phyloP scores from a whole-genome alignment of 768 basidiomycete species.

The Asterophora lycoperdoides region DNA sequence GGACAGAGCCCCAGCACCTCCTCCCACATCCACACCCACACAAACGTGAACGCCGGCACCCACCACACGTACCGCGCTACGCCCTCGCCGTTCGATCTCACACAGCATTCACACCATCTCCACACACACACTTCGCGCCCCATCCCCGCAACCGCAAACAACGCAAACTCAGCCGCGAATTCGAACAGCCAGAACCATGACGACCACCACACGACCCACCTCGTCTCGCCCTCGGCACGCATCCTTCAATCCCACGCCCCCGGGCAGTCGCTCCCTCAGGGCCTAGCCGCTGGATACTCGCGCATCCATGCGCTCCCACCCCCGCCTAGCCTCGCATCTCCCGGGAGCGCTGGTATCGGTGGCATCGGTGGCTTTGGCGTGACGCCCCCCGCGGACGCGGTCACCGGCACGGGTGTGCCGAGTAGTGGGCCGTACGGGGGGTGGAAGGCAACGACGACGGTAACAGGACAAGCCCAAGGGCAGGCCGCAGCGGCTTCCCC shows the following conservation, averaged over 20 bases:
- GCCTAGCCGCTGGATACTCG: constrained; percentile 87
- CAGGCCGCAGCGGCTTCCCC: constrained; percentile 16
- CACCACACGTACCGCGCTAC: constrained; percentile 38
- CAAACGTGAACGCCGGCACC: constrained; percentile 33
- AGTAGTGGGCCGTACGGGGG: constrained; percentile 27
- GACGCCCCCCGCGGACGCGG: constrained; percentile 11
- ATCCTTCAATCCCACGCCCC: constrained; percentile 86
- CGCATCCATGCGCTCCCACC: constrained; percentile 75
- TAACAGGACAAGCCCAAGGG: too few species aligned
- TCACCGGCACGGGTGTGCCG: constrained; percentile 6
- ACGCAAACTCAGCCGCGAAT: neutral
- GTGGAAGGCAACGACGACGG: constrained; percentile 14
- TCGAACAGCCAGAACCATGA: neutral
- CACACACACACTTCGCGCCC: constrained; percentile 26
- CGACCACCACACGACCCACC: constrained; percentile 21
- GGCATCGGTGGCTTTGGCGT: constrained; percentile 9
- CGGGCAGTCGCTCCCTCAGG: constrained; percentile 87
- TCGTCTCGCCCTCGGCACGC: constrained; percentile 64
- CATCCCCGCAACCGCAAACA: constrained; percentile 22
- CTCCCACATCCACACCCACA: constrained; percentile 33
- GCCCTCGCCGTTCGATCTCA: constrained; percentile 43
- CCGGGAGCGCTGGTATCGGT: constrained; percentile 22
- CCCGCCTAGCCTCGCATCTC: constrained; percentile 32
- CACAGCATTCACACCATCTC: constrained; percentile 32
- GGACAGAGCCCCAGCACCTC: constrained; percentile 26